Evolutionary conservation across 345 rosid species (phyloP).

Genomic region (Rubroshorea leprosula): DNA sequence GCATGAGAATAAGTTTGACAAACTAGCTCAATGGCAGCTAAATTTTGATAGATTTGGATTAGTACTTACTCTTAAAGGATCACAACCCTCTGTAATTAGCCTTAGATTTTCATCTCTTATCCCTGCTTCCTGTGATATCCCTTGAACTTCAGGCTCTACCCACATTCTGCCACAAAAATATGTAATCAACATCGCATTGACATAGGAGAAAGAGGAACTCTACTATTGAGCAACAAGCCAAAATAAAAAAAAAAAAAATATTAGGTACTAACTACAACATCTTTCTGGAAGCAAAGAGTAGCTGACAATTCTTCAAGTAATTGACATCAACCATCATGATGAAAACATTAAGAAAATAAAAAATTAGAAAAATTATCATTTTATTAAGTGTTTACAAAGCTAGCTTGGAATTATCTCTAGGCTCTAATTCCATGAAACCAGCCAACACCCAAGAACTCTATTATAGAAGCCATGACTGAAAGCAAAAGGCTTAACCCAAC

Average conservation of each 20-base stretch:
- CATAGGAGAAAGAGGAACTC: background rate
- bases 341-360: too few species aligned
- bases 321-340: too few species aligned
- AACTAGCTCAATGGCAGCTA: background rate
- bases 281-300: too few species aligned
- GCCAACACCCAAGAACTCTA: too few species aligned
- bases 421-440: conserved; percentile 2
- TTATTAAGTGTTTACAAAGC: too few species aligned
- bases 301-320: too few species aligned
- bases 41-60: background rate
- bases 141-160: conserved; percentile 67
- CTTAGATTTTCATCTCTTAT: conserved; percentile 45
- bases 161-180: conserved; percentile 51
- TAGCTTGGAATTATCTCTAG: too few species aligned
- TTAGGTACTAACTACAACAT: too few species aligned
- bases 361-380: too few species aligned
- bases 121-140: conserved; percentile 29
- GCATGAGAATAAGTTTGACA: conserved; percentile 2
- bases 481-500: too few species aligned
- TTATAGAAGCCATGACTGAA: too few species aligned
- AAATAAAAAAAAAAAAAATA: too few species aligned
- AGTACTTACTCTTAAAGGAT: conserved; percentile 50
- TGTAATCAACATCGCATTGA: conserved; percentile 14
- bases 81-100: conserved; percentile 69
- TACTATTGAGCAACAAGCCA: background rate